Evolutionary conservation across 1,284 basidiomycete genomes (phyloP).

Genomic region (Polyporus tsugae): DNA sequence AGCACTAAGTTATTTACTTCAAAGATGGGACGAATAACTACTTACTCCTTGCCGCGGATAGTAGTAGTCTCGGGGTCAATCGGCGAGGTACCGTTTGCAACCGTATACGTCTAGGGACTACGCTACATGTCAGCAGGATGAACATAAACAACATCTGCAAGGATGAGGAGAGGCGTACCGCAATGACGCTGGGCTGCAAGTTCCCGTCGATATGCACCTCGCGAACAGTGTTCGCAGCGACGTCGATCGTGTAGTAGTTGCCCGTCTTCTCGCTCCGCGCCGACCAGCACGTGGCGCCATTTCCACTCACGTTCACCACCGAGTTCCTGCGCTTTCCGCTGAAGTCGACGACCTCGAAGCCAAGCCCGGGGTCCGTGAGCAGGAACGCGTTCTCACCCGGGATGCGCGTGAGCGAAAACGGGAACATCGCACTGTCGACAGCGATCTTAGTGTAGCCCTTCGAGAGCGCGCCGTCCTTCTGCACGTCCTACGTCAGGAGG

Average conservation of each 20-base stretch:
- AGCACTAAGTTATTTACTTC: background rate
- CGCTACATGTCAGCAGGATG: background rate
- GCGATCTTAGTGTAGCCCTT: conserved; percentile 35
- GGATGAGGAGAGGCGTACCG: conserved; percentile 39
- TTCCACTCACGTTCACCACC: conserved; percentile 47
- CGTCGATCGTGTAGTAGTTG: conserved; percentile 59
- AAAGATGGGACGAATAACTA: background rate
- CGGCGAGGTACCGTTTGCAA: conserved; percentile 35
- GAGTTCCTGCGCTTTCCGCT: conserved; percentile 21
- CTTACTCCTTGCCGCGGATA: conserved; percentile 43
- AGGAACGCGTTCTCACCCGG: conserved; percentile 44
- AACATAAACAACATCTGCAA: conserved; percentile 18
- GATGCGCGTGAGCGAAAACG: conserved; percentile 45
- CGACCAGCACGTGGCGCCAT: conserved; percentile 58
- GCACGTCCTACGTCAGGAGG: conserved; percentile 55
- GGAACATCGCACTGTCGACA: conserved; percentile 37
- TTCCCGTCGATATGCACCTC: conserved; percentile 56
- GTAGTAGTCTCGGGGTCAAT: conserved; percentile 42
- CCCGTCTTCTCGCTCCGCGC: conserved; percentile 53
- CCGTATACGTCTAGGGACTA: conserved; percentile 35
- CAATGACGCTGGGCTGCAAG: conserved; percentile 53
- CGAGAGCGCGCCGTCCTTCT: conserved; percentile 42
- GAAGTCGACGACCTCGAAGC: conserved; percentile 44
- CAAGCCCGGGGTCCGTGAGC: conserved; percentile 44
- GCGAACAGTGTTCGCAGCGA: conserved; percentile 50